phyloP scores from a whole-genome alignment of 192 early-diverging fungal genomes.

The Phycomyces nitens region DNA sequence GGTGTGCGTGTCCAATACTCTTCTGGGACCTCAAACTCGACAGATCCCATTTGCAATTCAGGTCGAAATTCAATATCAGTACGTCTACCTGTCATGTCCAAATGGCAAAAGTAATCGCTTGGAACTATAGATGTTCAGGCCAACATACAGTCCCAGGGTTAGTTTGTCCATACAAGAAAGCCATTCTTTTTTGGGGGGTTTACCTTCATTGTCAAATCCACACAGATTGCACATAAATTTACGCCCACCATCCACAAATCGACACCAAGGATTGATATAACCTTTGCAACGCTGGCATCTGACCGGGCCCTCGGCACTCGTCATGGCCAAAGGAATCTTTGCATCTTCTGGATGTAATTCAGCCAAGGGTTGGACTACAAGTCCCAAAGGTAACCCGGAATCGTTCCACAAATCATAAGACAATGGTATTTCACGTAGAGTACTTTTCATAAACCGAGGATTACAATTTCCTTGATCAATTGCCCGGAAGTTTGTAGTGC shows the following conservation, averaged over 20 bases:
- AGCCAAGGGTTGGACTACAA: constrained; percentile 91
- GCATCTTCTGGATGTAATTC: constrained; percentile 73
- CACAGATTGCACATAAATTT: constrained; percentile 95
- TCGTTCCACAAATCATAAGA: constrained; percentile 76
- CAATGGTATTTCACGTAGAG: constrained; percentile 81
- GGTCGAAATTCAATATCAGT: constrained; percentile 82
- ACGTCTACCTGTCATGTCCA: constrained; percentile 89
- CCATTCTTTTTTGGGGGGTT: neutral
- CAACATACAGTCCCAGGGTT: too few relatives aligned
- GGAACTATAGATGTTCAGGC: constrained; percentile 53
- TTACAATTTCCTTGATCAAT: constrained; percentile 93
- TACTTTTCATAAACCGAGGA: constrained; percentile 88
- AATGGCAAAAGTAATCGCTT: constrained; percentile 86
- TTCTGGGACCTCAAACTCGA: constrained; percentile 83
- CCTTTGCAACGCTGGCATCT: constrained; percentile 90
- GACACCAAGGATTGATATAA: constrained; percentile 90
- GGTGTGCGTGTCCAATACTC: constrained; percentile 73
- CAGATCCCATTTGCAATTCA: constrained; percentile 83
- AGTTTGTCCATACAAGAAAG: too few relatives aligned
- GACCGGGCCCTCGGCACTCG: constrained; percentile 75
- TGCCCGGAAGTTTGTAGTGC: constrained; percentile 72
- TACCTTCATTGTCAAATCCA: constrained; percentile 77
- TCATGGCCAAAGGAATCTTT: constrained; percentile 76
- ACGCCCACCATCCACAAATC: constrained; percentile 87
- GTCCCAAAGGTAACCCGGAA: constrained; percentile 80